Conservation (phyloP, 345 rosid genomes). For the Eucalyptus dawsonii region DNA sequence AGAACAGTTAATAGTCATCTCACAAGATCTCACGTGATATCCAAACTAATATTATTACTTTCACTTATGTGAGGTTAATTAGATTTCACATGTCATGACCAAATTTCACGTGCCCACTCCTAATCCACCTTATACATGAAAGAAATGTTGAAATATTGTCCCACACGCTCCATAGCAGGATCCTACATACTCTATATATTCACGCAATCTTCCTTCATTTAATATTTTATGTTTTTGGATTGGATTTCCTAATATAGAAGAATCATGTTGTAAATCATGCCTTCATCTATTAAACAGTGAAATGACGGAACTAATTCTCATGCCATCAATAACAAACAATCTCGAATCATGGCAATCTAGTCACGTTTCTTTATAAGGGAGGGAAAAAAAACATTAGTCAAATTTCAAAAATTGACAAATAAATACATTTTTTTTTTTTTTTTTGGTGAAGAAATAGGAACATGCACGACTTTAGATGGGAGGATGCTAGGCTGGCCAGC, state of each 20-base stretch:
- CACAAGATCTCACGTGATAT: background rate
- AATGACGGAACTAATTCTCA: background rate
- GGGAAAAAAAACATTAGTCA: background rate
- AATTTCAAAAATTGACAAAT: background rate
- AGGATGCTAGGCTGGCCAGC: background rate
- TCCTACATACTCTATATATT: background rate
- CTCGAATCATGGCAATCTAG: background rate
- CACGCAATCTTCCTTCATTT: background rate
- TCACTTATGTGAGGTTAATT: accelerated
- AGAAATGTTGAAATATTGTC: background rate
- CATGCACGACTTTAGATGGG: background rate
- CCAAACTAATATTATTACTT: accelerated
- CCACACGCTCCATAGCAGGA: accelerated
- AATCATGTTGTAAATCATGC: accelerated
- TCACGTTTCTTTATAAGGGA: background rate
- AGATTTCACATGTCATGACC: accelerated
- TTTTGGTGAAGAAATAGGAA: background rate
- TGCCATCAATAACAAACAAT: background rate
- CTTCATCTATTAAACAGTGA: background rate
- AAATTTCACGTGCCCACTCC: background rate
- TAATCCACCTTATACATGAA: background rate
- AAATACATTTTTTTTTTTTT: accelerated
- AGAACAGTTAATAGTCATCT: accelerated
- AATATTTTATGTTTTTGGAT: background rate
- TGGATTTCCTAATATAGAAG: background rate